These are phyloP conservation scores for Thozetella sp. DNA, from an alignment of 495 filamentous ascomycete genomes.

Conservation along the genomic window DNA sequence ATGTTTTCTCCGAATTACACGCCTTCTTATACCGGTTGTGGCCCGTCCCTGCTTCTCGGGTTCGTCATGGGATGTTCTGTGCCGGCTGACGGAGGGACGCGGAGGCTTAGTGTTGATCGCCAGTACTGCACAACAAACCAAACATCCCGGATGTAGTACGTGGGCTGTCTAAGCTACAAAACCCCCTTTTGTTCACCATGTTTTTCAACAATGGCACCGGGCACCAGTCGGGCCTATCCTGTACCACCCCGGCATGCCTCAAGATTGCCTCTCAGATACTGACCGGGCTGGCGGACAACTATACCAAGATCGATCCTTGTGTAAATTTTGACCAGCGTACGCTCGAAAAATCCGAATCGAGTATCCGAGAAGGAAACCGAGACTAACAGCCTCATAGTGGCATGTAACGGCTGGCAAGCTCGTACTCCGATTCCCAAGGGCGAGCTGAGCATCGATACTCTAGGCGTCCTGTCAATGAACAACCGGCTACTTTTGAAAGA, in stretches of 20 bases:
- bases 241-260: background rate
- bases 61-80: too few species aligned
- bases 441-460: background rate
- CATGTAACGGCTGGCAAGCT: background rate
- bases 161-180: too few species aligned
- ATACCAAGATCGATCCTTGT: slow-evolving; percentile 19
- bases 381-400: background rate
- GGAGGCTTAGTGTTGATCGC: too few species aligned
- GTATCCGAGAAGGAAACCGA: background rate
- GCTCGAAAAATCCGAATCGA: background rate
- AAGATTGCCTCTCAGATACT: background rate
- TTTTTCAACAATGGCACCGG: background rate
- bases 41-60: too few species aligned
- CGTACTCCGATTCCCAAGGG: background rate
- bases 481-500: background rate
- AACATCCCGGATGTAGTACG: too few species aligned
- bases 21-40: too few species aligned
- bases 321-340: background rate
- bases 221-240: background rate
- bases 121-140: too few species aligned
- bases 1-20: too few species aligned
- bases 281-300: slow-evolving; percentile 50
- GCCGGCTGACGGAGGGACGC: too few species aligned
- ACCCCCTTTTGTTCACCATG: background rate
- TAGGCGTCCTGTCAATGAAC: background rate